phyloP scores from a whole-genome alignment of 2,329 filamentous ascomycete genomes.

The Lachnellula subtilissima region DNA sequence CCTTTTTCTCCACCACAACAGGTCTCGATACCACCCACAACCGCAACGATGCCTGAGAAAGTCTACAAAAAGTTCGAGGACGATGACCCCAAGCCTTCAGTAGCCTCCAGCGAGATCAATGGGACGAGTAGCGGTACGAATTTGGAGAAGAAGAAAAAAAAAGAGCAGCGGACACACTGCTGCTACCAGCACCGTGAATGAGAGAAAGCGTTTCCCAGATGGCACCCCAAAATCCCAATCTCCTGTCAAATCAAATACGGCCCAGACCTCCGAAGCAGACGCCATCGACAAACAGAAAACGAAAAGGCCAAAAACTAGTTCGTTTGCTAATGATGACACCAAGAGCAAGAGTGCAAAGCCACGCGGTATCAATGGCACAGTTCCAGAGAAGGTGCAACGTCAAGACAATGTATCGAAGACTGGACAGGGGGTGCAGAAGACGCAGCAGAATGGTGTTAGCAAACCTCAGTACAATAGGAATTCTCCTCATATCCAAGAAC shows the following conservation, averaged over 20 bases:
- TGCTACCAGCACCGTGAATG: background rate
- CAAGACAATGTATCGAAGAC: background rate
- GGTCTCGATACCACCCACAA: background rate
- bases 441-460: slow-evolving; percentile 2
- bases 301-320: slow-evolving; percentile 29
- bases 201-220: slow-evolving; percentile 19
- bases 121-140: background rate
- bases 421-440: background rate
- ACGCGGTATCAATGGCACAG: background rate
- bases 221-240: slow-evolving; percentile 20
- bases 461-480: background rate
- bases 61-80: slow-evolving; percentile 36
- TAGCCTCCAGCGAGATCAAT: background rate
- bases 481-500: slow-evolving; percentile 14
- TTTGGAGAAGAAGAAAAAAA: background rate
- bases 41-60: slow-evolving; percentile 37
- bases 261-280: background rate
- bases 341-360: background rate
- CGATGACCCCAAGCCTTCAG: slow-evolving; percentile 16
- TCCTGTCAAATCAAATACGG: background rate
- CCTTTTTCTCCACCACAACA: background rate
- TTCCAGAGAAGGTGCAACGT: background rate
- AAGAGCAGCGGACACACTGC: background rate
- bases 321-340: background rate
- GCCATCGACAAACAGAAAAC: slow-evolving; percentile 17